Evolutionary conservation across 495 filamentous ascomycete species (phyloP).

Genomic region (Hyaloscypha bicolor): DNA sequence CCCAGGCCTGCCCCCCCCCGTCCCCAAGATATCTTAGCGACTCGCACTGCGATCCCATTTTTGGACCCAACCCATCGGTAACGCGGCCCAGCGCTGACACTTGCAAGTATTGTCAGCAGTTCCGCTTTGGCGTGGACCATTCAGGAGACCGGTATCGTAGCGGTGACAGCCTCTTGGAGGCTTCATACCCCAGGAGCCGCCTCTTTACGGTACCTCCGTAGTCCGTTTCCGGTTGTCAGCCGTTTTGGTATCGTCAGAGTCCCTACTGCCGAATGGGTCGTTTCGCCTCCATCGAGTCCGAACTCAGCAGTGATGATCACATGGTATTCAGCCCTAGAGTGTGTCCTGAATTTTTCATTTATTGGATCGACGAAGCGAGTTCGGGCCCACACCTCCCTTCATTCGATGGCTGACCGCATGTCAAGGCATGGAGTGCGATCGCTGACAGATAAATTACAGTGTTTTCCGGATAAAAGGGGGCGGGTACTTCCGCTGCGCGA

Average conservation of each 20-base stretch:
- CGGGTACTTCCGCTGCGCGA: not conserved
- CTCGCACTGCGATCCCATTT: not conserved
- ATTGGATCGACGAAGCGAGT: not conserved
- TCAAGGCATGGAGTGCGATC: too few relatives aligned
- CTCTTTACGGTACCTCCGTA: not conserved
- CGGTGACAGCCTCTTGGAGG: not conserved
- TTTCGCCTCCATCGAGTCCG: not conserved
- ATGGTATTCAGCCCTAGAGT: not conserved
- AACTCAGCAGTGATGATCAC: not conserved
- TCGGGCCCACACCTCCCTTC: not conserved
- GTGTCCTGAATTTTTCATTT: not conserved
- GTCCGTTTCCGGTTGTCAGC: not conserved
- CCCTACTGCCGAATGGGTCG: not conserved
- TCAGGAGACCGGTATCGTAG: not conserved
- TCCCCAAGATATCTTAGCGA: not conserved
- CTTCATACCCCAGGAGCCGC: not conserved
- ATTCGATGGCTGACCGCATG: too few relatives aligned
- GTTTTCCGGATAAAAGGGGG: not conserved
- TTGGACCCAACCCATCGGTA: slow-evolving; percentile 1
- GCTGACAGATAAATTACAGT: not conserved
- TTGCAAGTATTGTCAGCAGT: not conserved
- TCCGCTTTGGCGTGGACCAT: not conserved
- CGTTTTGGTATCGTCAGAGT: not conserved
- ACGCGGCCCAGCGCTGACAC: not conserved
- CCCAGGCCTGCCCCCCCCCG: too few relatives aligned